These are phyloP conservation scores for Chamaenerion angustifolium DNA, from an alignment of 345 rosid genomes.

Conservation along the genomic window DNA sequence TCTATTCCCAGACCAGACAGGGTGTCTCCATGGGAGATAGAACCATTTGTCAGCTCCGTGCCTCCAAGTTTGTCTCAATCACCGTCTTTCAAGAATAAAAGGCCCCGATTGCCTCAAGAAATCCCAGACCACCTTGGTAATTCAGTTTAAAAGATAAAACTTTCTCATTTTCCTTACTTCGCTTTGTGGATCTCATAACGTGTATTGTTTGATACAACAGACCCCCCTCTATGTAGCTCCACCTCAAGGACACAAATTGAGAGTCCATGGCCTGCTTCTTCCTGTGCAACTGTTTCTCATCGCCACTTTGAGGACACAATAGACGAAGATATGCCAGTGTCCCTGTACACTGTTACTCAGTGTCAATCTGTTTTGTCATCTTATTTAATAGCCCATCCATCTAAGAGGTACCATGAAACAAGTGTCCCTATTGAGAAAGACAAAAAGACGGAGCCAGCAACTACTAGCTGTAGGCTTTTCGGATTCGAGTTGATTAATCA, in stretches of 20 bases:
- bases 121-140: constrained; percentile 2
- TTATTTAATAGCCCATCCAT: constrained; percentile 22
- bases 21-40: constrained; percentile 98
- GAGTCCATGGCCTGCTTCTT: constrained; percentile 31
- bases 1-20: constrained; percentile 59
- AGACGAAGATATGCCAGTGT: constrained; percentile 36
- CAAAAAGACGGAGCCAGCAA: constrained; percentile 31
- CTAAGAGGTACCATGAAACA: constrained; percentile 27
- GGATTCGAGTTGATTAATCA: constrained; percentile 58
- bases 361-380: constrained; percentile 24
- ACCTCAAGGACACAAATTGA: constrained; percentile 27
- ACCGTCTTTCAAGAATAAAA: constrained; percentile 39
- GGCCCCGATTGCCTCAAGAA: constrained; percentile 45
- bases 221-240: constrained; percentile 43
- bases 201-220: constrained; percentile 10
- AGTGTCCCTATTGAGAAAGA: constrained; percentile 24
- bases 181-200: neutral
- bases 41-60: constrained; percentile 43
- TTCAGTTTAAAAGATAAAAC: constrained; percentile 11
- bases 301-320: constrained; percentile 27
- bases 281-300: constrained; percentile 27
- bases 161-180: neutral
- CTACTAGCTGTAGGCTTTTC: constrained; percentile 43
- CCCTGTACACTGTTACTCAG: constrained; percentile 12
- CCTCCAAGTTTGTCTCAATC: constrained; percentile 29